phyloP scores from a whole-genome alignment of 352 stramenopile species.

The Globisporangium abappressorium region DNA sequence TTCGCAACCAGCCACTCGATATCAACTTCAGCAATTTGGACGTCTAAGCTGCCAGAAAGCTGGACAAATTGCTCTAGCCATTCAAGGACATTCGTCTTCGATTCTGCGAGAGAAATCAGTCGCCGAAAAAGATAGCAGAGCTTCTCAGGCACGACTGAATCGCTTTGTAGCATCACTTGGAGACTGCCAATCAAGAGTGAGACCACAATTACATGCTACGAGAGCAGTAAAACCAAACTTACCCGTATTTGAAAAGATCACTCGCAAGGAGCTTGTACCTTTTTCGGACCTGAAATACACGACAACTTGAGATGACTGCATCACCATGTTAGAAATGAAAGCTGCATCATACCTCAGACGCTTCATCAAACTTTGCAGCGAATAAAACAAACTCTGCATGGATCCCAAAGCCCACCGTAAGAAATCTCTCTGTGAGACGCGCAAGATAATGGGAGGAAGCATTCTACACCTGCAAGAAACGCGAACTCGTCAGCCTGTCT shows the following conservation, averaged over 20 bases:
- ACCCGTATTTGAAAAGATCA: conserved; percentile 65
- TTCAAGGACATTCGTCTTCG: conserved; percentile 37
- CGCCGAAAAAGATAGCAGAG: conserved; percentile 65
- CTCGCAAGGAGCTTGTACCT: conserved; percentile 56
- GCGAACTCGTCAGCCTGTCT: conserved; percentile 34
- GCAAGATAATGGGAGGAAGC: not conserved
- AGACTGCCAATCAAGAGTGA: conserved; percentile 30
- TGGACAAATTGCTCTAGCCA: conserved; percentile 71
- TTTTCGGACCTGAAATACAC: conserved; percentile 34
- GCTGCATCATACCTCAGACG: conserved; percentile 26
- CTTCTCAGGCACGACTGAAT: conserved; percentile 25
- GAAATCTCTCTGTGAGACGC: not conserved
- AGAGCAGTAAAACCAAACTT: not conserved
- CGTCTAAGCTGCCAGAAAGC: conserved; percentile 42
- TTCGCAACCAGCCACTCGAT: conserved; percentile 75
- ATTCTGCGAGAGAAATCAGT: conserved; percentile 48
- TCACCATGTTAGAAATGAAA: not conserved
- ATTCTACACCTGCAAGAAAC: conserved; percentile 49
- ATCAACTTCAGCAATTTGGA: conserved; percentile 43
- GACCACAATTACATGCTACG: not conserved
- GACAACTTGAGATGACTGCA: not conserved
- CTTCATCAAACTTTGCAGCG: conserved; percentile 50
- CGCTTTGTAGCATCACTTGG: conserved; percentile 54
- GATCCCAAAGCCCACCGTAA: not conserved
- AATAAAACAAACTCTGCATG: conserved; percentile 61